Conservation (phyloP, 768 basidiomycete genomes). For the Lactarius vividus region DNA sequence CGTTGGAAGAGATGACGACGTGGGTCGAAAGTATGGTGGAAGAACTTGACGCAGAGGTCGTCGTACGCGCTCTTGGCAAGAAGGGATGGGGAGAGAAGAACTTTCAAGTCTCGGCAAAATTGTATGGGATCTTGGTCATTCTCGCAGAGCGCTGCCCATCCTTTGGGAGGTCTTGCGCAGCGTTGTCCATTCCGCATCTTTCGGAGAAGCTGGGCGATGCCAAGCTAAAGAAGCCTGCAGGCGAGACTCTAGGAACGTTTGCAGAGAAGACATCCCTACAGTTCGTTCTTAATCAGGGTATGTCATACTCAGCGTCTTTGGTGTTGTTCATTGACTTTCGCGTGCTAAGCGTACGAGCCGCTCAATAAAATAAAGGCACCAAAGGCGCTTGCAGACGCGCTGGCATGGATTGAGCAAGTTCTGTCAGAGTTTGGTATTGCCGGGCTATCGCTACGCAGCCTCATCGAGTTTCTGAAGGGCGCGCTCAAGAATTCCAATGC, state of each 20-base stretch:
- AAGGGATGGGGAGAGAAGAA: conserved; percentile 99
- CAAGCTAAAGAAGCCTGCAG: conserved; percentile 95
- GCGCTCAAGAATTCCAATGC: conserved; percentile 93
- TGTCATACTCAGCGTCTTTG: conserved; percentile 28
- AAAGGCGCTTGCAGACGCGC: conserved; percentile 89
- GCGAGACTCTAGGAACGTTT: conserved; percentile 78
- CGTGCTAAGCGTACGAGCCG: conserved; percentile 77
- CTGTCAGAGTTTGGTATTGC: conserved; percentile 89
- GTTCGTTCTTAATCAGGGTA: conserved; percentile 91
- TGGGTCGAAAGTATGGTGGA: conserved; percentile 76
- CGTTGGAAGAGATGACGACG: conserved; percentile 76
- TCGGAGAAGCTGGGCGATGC: conserved; percentile 94
- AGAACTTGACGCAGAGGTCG: conserved; percentile 78
- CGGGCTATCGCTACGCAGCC: conserved; percentile 73
- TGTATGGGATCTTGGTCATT: conserved; percentile 72
- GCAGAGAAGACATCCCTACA: conserved; percentile 93
- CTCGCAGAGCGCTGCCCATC: conserved; percentile 78
- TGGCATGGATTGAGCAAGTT: conserved; percentile 84
- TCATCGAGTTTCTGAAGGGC: conserved; percentile 89
- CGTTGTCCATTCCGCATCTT: conserved; percentile 76
- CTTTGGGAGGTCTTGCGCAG: conserved; percentile 83
- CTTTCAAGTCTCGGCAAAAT: conserved; percentile 92
- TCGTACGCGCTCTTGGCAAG: conserved; percentile 85
- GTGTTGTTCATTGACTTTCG: conserved; percentile 27
- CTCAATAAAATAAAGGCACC: conserved; percentile 95